phyloP scores from a whole-genome alignment of 179 eudicot species.

The Beta macrorhiza region DNA sequence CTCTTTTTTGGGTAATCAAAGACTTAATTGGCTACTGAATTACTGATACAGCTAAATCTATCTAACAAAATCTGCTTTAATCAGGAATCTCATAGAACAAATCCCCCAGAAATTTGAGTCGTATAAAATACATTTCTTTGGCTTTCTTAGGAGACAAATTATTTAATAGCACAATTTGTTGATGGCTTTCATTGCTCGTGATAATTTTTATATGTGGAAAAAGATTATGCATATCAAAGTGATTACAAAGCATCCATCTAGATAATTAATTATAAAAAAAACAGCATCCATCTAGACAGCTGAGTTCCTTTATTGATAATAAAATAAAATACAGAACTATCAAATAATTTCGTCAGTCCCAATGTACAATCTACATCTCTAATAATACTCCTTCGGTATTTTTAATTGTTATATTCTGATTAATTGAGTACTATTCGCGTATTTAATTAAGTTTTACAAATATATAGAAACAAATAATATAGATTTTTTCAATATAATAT shows the following conservation, averaged over 20 bases:
- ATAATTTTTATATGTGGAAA: neutral
- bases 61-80: constrained; percentile 34
- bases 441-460: too few relatives aligned
- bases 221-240: constrained; percentile 14
- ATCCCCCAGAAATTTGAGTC: constrained; percentile 18
- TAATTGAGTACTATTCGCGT: too few relatives aligned
- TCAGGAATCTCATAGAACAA: constrained; percentile 28
- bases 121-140: constrained; percentile 1
- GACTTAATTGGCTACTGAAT: neutral
- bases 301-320: neutral
- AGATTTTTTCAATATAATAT: too few relatives aligned
- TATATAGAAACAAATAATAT: too few relatives aligned
- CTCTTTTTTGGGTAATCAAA: neutral
- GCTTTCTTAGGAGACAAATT: neutral
- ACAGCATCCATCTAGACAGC: neutral
- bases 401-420: too few relatives aligned
- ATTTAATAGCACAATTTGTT: neutral
- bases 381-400: neutral
- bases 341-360: neutral
- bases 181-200: constrained; percentile 13
- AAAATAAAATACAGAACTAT: neutral
- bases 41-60: constrained; percentile 8
- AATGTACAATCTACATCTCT: too few relatives aligned
- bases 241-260: neutral
- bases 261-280: too few relatives aligned